Conservation (phyloP, 2,329 filamentous ascomycete species). For the Stachybotrys echinatus region DNA sequence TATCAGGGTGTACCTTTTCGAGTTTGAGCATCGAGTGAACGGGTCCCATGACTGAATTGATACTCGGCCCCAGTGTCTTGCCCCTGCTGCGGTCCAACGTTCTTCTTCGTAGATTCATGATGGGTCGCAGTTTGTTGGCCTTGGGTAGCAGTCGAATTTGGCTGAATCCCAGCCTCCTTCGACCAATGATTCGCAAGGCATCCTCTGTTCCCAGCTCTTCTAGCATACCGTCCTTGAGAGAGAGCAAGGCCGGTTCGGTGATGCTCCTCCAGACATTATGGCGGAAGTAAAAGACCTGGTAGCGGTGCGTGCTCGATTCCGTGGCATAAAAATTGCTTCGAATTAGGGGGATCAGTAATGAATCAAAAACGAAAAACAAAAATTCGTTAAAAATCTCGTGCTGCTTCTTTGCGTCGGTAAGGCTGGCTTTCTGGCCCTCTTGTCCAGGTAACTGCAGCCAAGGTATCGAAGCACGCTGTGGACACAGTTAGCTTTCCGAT, state of each 20-base stretch:
- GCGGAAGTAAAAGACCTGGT: constrained; percentile 86
- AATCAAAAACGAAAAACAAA: constrained; percentile 90
- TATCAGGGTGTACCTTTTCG: too few species aligned
- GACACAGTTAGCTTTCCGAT: background rate
- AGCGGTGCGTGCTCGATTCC: constrained; percentile 75
- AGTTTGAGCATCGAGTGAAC: constrained; percentile 72
- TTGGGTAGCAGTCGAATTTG: constrained; percentile 82
- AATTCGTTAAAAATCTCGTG: constrained; percentile 77
- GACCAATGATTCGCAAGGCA: constrained; percentile 53
- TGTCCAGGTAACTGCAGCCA: constrained; percentile 65
- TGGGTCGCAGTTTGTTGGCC: constrained; percentile 67
- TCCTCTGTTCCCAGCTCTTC: constrained; percentile 62
- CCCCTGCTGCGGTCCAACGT: constrained; percentile 53
- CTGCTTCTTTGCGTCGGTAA: constrained; percentile 70
- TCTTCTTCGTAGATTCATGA: constrained; percentile 77
- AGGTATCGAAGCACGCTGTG: constrained; percentile 57
- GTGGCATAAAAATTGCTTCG: constrained; percentile 91
- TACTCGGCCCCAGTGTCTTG: constrained; percentile 47
- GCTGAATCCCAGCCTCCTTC: constrained; percentile 67
- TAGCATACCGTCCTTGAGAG: constrained; percentile 68
- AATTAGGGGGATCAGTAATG: constrained; percentile 79
- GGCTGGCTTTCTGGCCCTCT: constrained; percentile 51
- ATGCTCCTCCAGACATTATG: constrained; percentile 86
- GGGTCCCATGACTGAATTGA: constrained; percentile 56
- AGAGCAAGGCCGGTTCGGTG: constrained; percentile 64